A percentile compares a stretch with the other conserved stretches of the same genome.
These are phyloP conservation scores for Brassica carinata DNA, from an alignment of 345 rosid genomes.

Conservation along the genomic window DNA sequence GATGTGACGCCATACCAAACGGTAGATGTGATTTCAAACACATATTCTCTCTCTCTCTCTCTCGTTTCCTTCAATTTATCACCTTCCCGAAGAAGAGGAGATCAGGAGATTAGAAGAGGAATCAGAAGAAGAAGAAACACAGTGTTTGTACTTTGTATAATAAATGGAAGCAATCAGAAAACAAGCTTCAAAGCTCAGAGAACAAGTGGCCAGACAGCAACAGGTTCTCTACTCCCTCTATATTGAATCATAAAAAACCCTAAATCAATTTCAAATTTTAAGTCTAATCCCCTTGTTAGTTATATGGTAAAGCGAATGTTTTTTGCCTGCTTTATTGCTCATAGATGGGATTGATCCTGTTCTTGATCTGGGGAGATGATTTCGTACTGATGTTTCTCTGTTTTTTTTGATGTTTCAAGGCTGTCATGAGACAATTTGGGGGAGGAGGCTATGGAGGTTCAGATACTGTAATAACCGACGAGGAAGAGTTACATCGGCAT, in stretches of 20 bases:
- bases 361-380: background rate
- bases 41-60: background rate
- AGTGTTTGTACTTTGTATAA: background rate
- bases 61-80: background rate
- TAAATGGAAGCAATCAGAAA: constrained; percentile 75
- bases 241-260: background rate
- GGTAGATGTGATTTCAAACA: constrained; percentile 30
- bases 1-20: constrained; percentile 29
- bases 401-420: constrained; percentile 47
- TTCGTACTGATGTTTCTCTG: background rate
- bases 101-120: constrained; percentile 7
- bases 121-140: constrained; percentile 5
- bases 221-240: constrained; percentile 40
- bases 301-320: background rate
- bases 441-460: constrained; percentile 87
- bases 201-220: constrained; percentile 92
- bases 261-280: constrained; percentile 5
- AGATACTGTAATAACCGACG: constrained; percentile 68
- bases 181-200: constrained; percentile 80
- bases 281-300: background rate
- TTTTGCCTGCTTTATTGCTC: background rate
- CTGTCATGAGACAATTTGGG: constrained; percentile 92
- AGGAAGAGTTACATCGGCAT: constrained; percentile 74
- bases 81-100: constrained; percentile 3
- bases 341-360: background rate